phyloP scores from a whole-genome alignment of 345 rosid genomes.

The Geranium rotundifolium region DNA sequence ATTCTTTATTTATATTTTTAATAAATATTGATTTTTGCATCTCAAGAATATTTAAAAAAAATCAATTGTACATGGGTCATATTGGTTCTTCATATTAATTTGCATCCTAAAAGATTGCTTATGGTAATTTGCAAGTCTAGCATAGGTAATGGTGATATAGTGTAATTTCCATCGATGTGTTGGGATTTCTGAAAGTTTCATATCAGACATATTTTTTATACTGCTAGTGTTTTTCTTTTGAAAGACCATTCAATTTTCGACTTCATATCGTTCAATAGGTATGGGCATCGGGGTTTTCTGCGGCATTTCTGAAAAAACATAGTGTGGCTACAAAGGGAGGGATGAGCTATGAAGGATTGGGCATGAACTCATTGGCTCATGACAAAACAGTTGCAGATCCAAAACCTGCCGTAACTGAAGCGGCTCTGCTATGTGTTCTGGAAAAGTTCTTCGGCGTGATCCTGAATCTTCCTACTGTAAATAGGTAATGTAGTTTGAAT shows the following conservation, averaged over 20 bases:
- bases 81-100: too few relatives aligned
- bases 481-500: constrained; percentile 34
- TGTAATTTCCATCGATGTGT: too few relatives aligned
- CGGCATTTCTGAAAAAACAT: constrained; percentile 80
- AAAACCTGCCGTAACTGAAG: constrained; percentile 66
- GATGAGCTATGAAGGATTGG: constrained; percentile 19
- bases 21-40: too few relatives aligned
- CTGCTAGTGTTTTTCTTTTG: neutral
- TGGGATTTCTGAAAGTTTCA: neutral
- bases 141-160: too few relatives aligned
- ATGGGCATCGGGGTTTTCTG: constrained; percentile 96
- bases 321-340: constrained; percentile 74
- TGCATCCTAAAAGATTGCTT: too few relatives aligned
- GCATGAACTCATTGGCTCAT: constrained; percentile 13
- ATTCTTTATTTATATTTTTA: too few relatives aligned
- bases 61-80: too few relatives aligned
- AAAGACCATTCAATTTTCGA: neutral
- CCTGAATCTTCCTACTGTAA: constrained; percentile 71
- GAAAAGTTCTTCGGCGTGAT: constrained; percentile 74
- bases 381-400: constrained; percentile 27
- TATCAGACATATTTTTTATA: neutral
- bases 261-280: constrained; percentile 36
- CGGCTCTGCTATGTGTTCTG: constrained; percentile 67
- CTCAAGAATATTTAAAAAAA: too few relatives aligned
- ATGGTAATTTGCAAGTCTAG: too few relatives aligned